A percentile compares a stretch with the other conserved stretches of the same genome.
phyloP scores from a whole-genome alignment of 208 protist genomes.

The Acanthamoeba sp. region DNA sequence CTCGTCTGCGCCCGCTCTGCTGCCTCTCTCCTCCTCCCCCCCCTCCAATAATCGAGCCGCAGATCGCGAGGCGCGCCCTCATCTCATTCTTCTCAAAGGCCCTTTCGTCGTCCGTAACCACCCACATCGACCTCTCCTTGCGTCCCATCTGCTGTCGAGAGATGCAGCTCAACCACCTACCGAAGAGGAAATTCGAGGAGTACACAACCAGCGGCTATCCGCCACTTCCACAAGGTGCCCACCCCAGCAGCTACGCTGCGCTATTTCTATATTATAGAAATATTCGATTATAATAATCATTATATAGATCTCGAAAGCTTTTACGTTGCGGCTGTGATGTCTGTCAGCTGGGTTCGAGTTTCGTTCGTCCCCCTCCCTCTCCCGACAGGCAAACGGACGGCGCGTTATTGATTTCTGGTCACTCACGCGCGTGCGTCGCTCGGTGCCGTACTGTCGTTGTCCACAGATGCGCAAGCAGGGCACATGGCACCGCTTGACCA shows the following conservation, averaged over 20 bases:
- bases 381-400: too few species aligned
- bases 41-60: background rate
- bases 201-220: background rate
- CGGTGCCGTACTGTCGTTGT: too few species aligned
- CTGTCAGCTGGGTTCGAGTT: too few species aligned
- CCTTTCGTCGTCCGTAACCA: background rate
- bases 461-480: background rate
- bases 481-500: background rate
- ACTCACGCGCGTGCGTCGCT: too few species aligned
- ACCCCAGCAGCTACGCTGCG: too few species aligned
- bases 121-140: background rate
- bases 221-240: background rate
- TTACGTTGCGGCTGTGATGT: too few species aligned
- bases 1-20: background rate
- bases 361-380: too few species aligned
- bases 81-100: background rate
- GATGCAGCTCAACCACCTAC: constrained; percentile 50
- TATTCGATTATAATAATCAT: too few species aligned
- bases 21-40: background rate
- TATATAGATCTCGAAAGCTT: too few species aligned
- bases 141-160: background rate
- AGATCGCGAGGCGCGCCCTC: background rate
- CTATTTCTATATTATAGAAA: too few species aligned
- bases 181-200: constrained; percentile 41
- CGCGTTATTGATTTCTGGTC: too few species aligned